Evolutionary conservation across 1,284 basidiomycete genomes (phyloP).

Genomic region (Microstroma glucosiphilum): DNA sequence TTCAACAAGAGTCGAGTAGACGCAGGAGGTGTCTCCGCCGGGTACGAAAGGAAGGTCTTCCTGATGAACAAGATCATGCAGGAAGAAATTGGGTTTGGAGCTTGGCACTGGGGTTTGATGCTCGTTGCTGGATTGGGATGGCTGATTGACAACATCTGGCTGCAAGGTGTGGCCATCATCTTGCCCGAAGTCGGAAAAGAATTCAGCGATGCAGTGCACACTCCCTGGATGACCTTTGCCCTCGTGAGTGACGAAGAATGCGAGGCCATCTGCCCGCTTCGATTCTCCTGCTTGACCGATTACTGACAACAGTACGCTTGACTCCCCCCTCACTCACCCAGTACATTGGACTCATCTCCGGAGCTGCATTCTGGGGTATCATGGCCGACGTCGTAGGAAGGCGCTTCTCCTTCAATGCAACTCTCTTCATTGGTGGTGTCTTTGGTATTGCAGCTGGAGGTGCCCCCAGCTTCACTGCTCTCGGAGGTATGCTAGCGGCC

Average conservation of each 20-base stretch:
- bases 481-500: conserved; percentile 42
- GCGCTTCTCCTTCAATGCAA: conserved; percentile 47
- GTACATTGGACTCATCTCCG: conserved; percentile 43
- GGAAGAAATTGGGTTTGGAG: conserved; percentile 29
- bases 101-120: conserved; percentile 25
- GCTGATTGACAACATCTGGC: conserved; percentile 16
- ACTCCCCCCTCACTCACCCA: too few species aligned
- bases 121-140: conserved; percentile 21
- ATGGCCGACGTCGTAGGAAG: conserved; percentile 47
- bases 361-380: conserved; percentile 47
- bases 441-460: conserved; percentile 46
- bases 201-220: conserved; percentile 27
- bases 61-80: conserved; percentile 26
- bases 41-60: conserved; percentile 33
- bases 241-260: conserved; percentile 9
- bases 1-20: conserved; percentile 1
- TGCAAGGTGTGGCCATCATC: conserved; percentile 25
- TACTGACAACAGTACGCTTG: too few species aligned
- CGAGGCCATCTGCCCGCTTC: too few species aligned
- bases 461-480: conserved; percentile 39
- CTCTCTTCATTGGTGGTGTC: conserved; percentile 44
- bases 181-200: conserved; percentile 41
- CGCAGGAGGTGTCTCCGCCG: not conserved
- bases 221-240: conserved; percentile 42
- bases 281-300: too few species aligned